Base-by-base conservation (phyloP, 2,329 filamentous ascomycete species). In the Nothopassalora personata region DNA sequence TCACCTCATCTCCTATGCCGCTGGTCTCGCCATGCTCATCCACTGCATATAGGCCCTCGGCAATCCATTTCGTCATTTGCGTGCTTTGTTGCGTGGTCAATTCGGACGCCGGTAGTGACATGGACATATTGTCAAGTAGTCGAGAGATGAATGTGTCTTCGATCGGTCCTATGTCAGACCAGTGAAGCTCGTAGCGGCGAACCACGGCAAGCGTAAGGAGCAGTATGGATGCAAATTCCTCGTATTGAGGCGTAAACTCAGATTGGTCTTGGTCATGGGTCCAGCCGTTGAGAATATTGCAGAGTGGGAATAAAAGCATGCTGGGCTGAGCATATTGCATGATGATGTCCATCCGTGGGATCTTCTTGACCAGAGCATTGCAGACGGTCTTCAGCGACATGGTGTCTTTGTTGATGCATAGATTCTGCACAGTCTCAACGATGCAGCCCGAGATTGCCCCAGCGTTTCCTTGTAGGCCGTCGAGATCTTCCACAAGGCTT, bases 381-480 rank as follows among this genome's bases (percentile, higher is more conserved):
- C 89, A 94, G 1, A 93, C 74, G 1, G 83, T 80, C 71, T 91
- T 91, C 51, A 95, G 74, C n/a, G 87, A 83, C 82, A 90, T 90
- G 0, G 90, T 93, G 66, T 91, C 89, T 66, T 88, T 89, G 50
- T 82, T 86, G 18, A 80, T 79, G 67, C 88, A 92, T 15, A 91
- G 80, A 63, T 67, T 85, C 83, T 23, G 83, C 80, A 67, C 59
- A 1, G 78, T 74, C 58, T 80, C 76, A 28, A 76, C 74, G 9
- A 81, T 64, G 30, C 91, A 92, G 60, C 87, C 86, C 53, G 88
- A 89, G 18, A 95, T 90, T 1, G 91, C 90, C 1, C 90, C 91
- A 2, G 90, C 90, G 72, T 97, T 97, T 1, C 93, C 93, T 68
- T 96, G 90, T 82, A 94, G 91, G 53, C 87, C 88, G 58, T 96